A percentile compares a stretch with the other conserved stretches of the same genome.
phyloP scores from a whole-genome alignment of 805 yeast genomes.

The Cyberlindnera bimundalis region DNA sequence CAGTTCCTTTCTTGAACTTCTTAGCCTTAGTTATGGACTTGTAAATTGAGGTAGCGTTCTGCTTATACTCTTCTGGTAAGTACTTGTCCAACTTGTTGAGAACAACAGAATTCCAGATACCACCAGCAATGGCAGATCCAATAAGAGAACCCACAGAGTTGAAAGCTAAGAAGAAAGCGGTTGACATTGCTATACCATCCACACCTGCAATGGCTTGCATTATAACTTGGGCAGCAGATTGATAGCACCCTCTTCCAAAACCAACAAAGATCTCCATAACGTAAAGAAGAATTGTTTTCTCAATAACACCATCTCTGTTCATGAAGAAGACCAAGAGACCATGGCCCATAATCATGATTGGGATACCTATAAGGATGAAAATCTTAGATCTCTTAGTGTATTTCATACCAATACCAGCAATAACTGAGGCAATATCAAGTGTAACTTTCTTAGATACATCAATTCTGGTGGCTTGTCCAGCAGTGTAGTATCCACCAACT shows the following conservation, averaged over 20 bases:
- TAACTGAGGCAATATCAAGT: constrained; percentile 27
- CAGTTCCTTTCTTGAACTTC: constrained; percentile 28
- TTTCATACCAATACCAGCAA: constrained; percentile 30
- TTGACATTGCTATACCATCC: constrained; percentile 31
- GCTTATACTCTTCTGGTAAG: constrained; percentile 23
- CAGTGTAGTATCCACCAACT: constrained; percentile 30
- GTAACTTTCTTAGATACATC: constrained; percentile 31
- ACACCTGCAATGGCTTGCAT: constrained; percentile 30
- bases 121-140: constrained; percentile 30
- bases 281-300: constrained; percentile 12
- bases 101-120: constrained; percentile 29
- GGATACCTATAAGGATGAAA: constrained; percentile 24
- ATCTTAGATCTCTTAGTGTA: constrained; percentile 29
- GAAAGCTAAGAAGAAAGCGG: constrained; percentile 30
- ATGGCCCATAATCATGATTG: constrained; percentile 26
- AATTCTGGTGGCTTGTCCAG: constrained; percentile 31
- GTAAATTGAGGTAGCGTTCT: constrained; percentile 27
- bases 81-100: constrained; percentile 19
- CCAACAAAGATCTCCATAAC: constrained; percentile 29
- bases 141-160: constrained; percentile 29
- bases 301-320: constrained; percentile 21
- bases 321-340: constrained; percentile 27
- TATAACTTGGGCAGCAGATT: constrained; percentile 25
- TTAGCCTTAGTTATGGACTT: constrained; percentile 25
- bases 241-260: constrained; percentile 29